Base-by-base conservation (phyloP, 257 asterid species). In the Lycium barbarum region DNA sequence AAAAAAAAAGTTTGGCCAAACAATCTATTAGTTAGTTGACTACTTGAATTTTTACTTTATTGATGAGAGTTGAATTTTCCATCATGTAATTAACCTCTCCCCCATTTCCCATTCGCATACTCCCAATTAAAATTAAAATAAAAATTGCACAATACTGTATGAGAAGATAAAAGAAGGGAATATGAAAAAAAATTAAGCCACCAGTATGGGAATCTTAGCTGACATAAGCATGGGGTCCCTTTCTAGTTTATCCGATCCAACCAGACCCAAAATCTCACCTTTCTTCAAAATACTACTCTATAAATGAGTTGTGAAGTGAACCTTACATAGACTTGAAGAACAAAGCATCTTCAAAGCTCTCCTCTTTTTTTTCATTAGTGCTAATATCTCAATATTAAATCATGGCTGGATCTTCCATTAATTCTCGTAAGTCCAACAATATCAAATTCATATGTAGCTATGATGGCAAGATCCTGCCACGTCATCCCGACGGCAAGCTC, bases 391-490 rank as follows among this genome's bases (percentile, higher is more conserved):
- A 83, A 5, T 53, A 2, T 40, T 54, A 54, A 11, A 54, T 54
- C 59, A 94, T 94, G 97, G 89, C 85, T 68, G 89, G 91, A 82
- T 84, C 92, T 87, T 83, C 92, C 57, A 54, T 54, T 5, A 54
- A 13, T 15, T 10, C 15, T 54, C 59, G 12, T 54, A 54, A 54
- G 59, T 53, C 82, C 17, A 62, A 87, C 67, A 79, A 88, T 83
- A 86, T 95, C 57, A 95, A 95, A 78, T 90, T 95, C 83, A 79
- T 92, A 20, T 93, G 95, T 26, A 94, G 98, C 89, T 92, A 95
- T 67, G 98, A 98, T 84, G 98, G 98, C 87, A 92, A 94, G 61
- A 95, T 95, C 78, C 87, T 91, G 74, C 98, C 98, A 78, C 95
- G 98, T 13, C 89, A 90, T 83, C 92, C 93, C 65, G 98, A 95